phyloP scores from a whole-genome alignment of 2,329 filamentous ascomycete species.

The Beauveria rudraprayagi region DNA sequence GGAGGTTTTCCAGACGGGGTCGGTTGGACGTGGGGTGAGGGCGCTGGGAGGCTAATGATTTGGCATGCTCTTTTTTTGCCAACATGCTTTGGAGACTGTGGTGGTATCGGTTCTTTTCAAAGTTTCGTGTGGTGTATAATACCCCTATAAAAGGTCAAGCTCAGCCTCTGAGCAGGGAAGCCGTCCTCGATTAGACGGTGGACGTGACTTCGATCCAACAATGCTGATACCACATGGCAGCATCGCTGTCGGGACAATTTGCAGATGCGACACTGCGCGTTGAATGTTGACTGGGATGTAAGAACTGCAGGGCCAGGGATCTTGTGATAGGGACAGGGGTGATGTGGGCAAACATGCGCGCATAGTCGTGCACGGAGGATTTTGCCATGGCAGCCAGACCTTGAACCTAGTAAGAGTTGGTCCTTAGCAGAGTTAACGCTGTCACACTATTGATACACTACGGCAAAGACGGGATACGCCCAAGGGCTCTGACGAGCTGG shows the following conservation, averaged over 20 bases:
- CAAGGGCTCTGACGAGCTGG: not conserved
- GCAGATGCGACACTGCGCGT: not conserved
- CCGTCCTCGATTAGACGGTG: not conserved
- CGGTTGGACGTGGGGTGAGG: slow-evolving; percentile 60
- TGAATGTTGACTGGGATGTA: not conserved
- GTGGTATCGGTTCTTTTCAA: not conserved
- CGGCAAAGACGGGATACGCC: not conserved
- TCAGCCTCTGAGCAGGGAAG: not conserved
- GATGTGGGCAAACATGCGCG: not conserved
- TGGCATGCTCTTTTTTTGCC: not conserved
- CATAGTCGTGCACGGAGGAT: not conserved
- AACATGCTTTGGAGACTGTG: not conserved
- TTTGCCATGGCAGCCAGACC: not conserved
- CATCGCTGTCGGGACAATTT: not conserved
- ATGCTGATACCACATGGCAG: not conserved
- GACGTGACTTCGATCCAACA: too few species aligned
- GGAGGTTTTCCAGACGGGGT: slow-evolving; percentile 67
- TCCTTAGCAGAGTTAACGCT: not conserved
- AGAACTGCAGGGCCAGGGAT: too few species aligned
- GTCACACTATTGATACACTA: not conserved
- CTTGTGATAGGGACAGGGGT: not conserved
- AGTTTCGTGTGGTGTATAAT: slow-evolving; percentile 4
- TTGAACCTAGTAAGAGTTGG: not conserved
- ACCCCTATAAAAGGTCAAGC: not conserved
- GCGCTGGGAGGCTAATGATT: slow-evolving; percentile 24